Percentiles rank a stretch among this genome's conserved stretches.
phyloP scores from a whole-genome alignment of 345 rosid genomes.

The Eucalyptus lansdowneana region DNA sequence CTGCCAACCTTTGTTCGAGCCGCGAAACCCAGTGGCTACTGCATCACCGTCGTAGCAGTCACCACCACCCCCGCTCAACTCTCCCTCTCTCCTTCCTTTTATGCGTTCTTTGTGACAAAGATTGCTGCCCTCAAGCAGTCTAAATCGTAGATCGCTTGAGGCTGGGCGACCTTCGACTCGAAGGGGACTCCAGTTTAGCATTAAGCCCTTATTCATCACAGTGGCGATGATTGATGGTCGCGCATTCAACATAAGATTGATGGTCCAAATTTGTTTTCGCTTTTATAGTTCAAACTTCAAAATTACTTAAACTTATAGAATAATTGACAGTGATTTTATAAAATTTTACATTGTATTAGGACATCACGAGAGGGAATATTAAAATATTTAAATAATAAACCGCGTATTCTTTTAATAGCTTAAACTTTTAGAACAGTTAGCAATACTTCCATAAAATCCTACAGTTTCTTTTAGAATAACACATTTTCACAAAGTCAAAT shows the following conservation, averaged over 20 bases:
- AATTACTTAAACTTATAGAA: too few species aligned
- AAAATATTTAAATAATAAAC: too few species aligned
- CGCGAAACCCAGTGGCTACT: not conserved
- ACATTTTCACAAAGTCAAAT: rapidly evolving
- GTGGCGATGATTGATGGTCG: not conserved
- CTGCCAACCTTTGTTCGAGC: not conserved
- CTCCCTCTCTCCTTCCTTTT: not conserved
- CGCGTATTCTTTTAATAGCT: rapidly evolving
- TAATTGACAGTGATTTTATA: rapidly evolving
- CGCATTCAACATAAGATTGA: too few species aligned
- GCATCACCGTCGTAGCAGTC: not conserved
- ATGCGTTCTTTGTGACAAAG: not conserved
- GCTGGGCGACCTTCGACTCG: not conserved
- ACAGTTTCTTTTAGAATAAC: too few species aligned
- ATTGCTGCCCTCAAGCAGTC: not conserved
- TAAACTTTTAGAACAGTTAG: rapidly evolving
- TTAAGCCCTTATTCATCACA: not conserved
- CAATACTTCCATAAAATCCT: rapidly evolving
- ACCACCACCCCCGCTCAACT: not conserved
- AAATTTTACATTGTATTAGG: rapidly evolving
- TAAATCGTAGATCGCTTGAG: not conserved
- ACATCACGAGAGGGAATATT: rapidly evolving
- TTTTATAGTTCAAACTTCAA: too few species aligned
- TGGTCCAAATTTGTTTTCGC: too few species aligned
- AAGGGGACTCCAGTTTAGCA: not conserved